Evolutionary conservation across 805 yeast genomes (phyloP).

Genomic region (Candida methanosorbosa): DNA sequence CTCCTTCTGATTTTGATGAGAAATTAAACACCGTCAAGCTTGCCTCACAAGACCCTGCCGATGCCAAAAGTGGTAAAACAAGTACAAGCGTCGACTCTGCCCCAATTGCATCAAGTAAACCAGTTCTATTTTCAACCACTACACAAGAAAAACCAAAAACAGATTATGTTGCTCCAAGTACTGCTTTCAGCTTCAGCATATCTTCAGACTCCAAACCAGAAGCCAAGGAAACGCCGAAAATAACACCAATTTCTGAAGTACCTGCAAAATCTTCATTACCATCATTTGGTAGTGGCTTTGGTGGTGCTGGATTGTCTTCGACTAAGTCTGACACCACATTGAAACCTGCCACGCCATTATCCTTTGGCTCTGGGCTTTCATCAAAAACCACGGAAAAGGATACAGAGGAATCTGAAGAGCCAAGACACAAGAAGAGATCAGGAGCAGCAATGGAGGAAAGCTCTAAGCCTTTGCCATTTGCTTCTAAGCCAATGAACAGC

Average conservation of each 20-base stretch:
- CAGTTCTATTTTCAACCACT: neutral
- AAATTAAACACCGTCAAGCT: neutral
- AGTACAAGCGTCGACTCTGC: neutral
- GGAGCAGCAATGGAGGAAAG: neutral
- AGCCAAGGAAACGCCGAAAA: neutral
- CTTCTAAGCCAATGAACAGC: neutral
- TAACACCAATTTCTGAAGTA: neutral
- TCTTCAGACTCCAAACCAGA: neutral
- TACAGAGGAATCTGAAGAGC: neutral
- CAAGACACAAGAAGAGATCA: neutral
- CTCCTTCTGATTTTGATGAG: neutral
- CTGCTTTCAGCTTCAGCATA: neutral
- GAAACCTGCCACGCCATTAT: neutral
- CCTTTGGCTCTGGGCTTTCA: neutral
- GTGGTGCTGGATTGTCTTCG: neutral
- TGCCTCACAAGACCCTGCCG: neutral
- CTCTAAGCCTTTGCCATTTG: constrained; percentile 1
- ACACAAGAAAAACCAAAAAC: neutral
- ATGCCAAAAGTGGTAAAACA: neutral
- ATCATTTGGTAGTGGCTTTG: neutral
- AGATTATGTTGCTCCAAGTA: neutral
- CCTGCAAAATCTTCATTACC: neutral
- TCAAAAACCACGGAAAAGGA: neutral
- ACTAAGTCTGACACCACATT: neutral
- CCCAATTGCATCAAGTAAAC: neutral